Base-by-base conservation (phyloP, 2,329 filamentous ascomycete genomes). In the Neurospora sp. region DNA sequence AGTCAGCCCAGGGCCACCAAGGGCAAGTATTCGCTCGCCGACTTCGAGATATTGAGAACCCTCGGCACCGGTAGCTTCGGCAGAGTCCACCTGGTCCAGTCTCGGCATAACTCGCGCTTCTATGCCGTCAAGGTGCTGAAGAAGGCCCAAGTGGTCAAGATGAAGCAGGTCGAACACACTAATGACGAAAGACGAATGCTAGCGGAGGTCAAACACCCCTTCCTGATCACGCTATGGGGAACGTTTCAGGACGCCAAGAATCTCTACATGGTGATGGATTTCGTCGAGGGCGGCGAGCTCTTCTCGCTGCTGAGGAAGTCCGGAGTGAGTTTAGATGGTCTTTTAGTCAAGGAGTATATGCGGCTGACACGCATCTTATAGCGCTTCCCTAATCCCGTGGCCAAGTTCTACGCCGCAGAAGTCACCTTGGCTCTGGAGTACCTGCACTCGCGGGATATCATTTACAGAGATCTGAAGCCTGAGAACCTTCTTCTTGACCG, bases 201-300 rank as follows among this genome's bases (percentile, higher is more conserved):
- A 77, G 92, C 93, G 79, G 92, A 97, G 80, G 96, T 98, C 80
- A 97, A 97, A 81, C 95, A 99, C 81, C 94, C 96, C 13, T 99
- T 99, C 82, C 85, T 99, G 73, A 96, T 99, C 79, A 99, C 96
- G 1, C 85, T 99, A 52, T 99, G 96, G 96, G 96, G 96, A 71
- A 99, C 96, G 10, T 99, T 98, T 81, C 95, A 98, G 79, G 96
- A 99, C 78, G 87, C 90, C 68, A 93, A 90, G 82, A 98, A 97
- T 79, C 84, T 99, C 42, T 99, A 99, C 87, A 99, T 99, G 96
- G 96, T 99, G 77, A 99, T 99, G 96, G 96, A 99, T 81, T 99
- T 99, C 83, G 95, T 99, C 69, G 96, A 99, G 82, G 96, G 96
- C 75, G 96, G 96, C 77, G 96, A 99, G 84, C 85, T 99, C 69